Percentiles rank a stretch among this genome's conserved stretches.
Conservation (phyloP, 2,329 filamentous ascomycete species). For the Colletotrichum neosansevieriae region DNA sequence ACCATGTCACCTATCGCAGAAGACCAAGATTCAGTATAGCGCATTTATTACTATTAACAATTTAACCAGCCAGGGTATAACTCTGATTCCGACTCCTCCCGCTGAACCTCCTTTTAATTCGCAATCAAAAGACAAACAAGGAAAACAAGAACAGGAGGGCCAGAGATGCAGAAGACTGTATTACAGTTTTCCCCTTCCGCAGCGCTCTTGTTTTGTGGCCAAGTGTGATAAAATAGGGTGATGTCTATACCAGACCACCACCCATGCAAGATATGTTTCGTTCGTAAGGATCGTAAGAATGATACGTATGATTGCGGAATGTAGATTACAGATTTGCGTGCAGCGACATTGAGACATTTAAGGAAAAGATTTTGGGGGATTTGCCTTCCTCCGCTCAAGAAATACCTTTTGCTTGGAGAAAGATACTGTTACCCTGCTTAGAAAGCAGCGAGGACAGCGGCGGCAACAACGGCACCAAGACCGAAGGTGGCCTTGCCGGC, state of each 20-base stretch:
- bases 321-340: constrained; percentile 38
- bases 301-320: constrained; percentile 47
- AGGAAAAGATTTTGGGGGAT: constrained; percentile 42
- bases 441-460: constrained; percentile 56
- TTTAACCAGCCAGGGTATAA: constrained; percentile 38
- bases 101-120: constrained; percentile 29
- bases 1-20: background rate
- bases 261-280: constrained; percentile 45
- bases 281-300: constrained; percentile 72
- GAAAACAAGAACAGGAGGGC: constrained; percentile 11
- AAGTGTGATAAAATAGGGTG: constrained; percentile 17
- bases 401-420: constrained; percentile 15
- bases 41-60: constrained; percentile 38
- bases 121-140: constrained; percentile 6
- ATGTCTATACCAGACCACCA: constrained; percentile 34
- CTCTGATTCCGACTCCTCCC: constrained; percentile 23
- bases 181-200: constrained; percentile 13
- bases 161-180: constrained; percentile 15
- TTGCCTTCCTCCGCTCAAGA: constrained; percentile 36
- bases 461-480: constrained; percentile 59
- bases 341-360: constrained; percentile 41
- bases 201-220: constrained; percentile 28
- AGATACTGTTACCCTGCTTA: constrained; percentile 22
- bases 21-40: constrained; percentile 4
- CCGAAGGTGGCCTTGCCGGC: constrained; percentile 56